A percentile compares a stretch with the other conserved stretches of the same genome.
Conservation (phyloP, 805 yeast genomes). For the Grigorovia yakushimaensis region DNA sequence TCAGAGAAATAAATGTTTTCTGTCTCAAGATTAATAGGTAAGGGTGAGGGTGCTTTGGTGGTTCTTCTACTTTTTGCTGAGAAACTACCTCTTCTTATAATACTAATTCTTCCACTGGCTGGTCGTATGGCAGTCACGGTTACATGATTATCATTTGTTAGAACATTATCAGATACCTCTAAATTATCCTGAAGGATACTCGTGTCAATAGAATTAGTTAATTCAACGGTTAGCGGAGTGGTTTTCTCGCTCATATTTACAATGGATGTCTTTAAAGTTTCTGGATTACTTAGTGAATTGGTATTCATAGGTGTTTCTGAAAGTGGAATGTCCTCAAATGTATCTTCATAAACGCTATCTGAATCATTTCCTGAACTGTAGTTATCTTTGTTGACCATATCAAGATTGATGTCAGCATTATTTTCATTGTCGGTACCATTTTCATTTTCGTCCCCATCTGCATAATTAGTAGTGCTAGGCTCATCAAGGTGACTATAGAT, state of each 20-base stretch:
- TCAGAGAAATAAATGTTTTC: conserved; percentile 8
- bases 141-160: conserved; percentile 7
- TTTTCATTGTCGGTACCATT: background rate
- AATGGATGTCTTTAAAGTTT: background rate
- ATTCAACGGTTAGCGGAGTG: no score
- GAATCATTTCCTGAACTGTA: background rate
- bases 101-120: conserved; percentile 28
- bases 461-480: background rate
- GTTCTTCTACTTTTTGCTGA: background rate
- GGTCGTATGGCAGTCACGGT: conserved; percentile 15
- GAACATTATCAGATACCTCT: no score
- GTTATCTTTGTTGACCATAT: background rate
- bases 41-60: background rate
- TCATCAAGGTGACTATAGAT: background rate
- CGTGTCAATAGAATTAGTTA: no score
- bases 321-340: background rate
- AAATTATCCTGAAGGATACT: no score
- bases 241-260: no score
- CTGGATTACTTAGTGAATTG: background rate
- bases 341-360: background rate
- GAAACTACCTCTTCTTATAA: conserved; percentile 8
- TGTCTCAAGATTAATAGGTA: background rate
- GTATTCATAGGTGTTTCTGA: background rate
- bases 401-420: background rate
- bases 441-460: background rate